Evolutionary conservation across 345 rosid species (phyloP), one percentile per base, ranked within the genome.

Genomic region (Citrus unshiu): DNA sequence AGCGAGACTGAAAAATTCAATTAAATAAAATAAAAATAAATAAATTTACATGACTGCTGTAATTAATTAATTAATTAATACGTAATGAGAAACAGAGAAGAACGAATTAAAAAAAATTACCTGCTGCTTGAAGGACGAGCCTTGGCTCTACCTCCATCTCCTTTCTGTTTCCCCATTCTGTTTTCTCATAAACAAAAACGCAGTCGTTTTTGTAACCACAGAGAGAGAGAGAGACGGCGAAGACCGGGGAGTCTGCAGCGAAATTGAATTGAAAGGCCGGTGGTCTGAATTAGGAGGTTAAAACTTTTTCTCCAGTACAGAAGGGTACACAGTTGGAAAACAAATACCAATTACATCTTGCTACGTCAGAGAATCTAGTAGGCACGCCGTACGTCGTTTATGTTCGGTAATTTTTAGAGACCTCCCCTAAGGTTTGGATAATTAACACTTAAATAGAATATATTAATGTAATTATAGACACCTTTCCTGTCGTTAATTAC

Each of bases 41-140:
- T 6, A 24, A 35, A 5, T 10, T 16, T 5, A 51, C 30, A 27
- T 2, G 71, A 24, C 32, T 62, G 29, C 9, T 61, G 13, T 37
- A 9, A 39, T n/a, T 65, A 62, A 25, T n/a, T n/a, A 34, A 4
- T 67, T 72, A 0, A 21, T 35, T 29, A 56, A 75, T 60, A 8
- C 12, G 43, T 24, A 37, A 34, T 2, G 16, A 25, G 6, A 62
- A 69, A 43, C 21, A 25, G 30, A 67, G 51, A 12, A 43, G 18
- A 61, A 63, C 2, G 9, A 10, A 68, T 68, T 22, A 66, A 27
- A 13, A 27, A 46, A 30, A 60, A 9, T 39, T 12, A 92, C 98
- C 98, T 91, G 94, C 98, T 95, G 92, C 98, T 95, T 22, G 98
- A 95, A 77, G 98, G 94, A 58, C 98, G 98, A 25, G 91, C 86